These are phyloP conservation scores for Gossypium davidsonii DNA, from an alignment of 441 rosid genomes.

Conservation along the genomic window DNA sequence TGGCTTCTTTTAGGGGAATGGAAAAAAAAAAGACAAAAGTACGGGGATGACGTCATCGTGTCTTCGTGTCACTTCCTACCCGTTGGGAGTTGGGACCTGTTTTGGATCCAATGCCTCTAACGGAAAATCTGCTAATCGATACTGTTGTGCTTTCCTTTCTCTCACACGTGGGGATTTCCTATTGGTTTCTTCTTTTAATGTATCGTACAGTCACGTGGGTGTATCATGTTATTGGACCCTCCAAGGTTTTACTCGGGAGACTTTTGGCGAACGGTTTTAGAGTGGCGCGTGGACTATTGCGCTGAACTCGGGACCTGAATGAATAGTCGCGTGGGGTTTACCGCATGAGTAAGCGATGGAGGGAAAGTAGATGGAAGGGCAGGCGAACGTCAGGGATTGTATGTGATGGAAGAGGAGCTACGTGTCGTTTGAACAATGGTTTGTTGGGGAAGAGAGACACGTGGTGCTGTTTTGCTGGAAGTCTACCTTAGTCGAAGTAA, in stretches of 20 bases:
- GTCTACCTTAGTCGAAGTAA: background rate
- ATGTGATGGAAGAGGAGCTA: background rate
- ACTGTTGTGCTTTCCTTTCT: background rate
- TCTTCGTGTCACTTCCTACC: background rate
- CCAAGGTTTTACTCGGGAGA: background rate
- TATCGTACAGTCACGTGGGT: slow-evolving; percentile 1
- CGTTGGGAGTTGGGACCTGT: background rate
- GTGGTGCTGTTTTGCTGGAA: background rate
- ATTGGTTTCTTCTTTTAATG: background rate
- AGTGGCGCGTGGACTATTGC: background rate
- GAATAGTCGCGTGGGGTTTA: background rate
- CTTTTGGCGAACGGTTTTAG: background rate
- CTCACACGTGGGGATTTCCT: background rate
- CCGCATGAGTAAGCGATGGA: background rate
- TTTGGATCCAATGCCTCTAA: slow-evolving; percentile 1
- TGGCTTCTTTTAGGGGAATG: background rate
- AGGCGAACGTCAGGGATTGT: background rate
- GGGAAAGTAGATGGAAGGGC: background rate
- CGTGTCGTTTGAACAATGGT: background rate
- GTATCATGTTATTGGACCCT: background rate
- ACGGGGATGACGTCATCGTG: background rate
- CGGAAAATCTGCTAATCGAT: background rate
- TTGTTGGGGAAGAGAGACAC: background rate
- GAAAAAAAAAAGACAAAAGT: background rate
- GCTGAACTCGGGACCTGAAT: background rate